Evolutionary conservation across 306 rosid species (phyloP).

Genomic region (Prunus mume): DNA sequence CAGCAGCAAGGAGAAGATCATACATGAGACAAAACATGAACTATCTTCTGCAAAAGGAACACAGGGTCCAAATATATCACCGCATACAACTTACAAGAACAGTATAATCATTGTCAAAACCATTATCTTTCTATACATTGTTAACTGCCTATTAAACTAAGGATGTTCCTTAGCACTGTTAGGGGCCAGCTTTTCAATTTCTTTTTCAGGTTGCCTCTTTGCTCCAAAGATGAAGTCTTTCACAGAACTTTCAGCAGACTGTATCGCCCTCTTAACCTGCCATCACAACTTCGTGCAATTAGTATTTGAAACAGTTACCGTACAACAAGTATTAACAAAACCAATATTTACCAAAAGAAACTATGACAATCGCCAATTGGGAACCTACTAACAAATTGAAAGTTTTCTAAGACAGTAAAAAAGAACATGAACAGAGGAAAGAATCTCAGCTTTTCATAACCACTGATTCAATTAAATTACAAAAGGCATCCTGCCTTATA

Average conservation of each 20-base stretch:
- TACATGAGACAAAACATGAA: neutral
- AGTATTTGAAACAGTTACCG: constrained; percentile 11
- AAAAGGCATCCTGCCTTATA: too few relatives aligned
- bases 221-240: constrained; percentile 70
- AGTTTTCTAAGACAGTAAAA: neutral
- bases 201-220: constrained; percentile 41
- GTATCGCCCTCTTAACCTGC: constrained; percentile 69
- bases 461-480: too few relatives aligned
- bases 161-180: constrained; percentile 47
- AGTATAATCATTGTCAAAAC: constrained; percentile 10
- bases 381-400: neutral
- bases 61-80: neutral
- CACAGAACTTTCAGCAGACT: constrained; percentile 50
- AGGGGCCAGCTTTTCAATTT: constrained; percentile 32
- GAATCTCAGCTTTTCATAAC: too few relatives aligned
- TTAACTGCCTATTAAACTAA: constrained; percentile 20
- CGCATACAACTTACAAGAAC: neutral
- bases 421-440: neutral
- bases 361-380: neutral
- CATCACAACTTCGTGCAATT: constrained; percentile 26
- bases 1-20: neutral
- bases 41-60: neutral
- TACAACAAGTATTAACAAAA: neutral
- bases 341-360: neutral
- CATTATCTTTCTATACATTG: constrained; percentile 28